Percentiles rank a stretch among this genome's conserved stretches.
These are phyloP conservation scores for Lichtheimia hyalospora DNA, from an alignment of 371 early-diverging fungal species.

Conservation along the genomic window DNA sequence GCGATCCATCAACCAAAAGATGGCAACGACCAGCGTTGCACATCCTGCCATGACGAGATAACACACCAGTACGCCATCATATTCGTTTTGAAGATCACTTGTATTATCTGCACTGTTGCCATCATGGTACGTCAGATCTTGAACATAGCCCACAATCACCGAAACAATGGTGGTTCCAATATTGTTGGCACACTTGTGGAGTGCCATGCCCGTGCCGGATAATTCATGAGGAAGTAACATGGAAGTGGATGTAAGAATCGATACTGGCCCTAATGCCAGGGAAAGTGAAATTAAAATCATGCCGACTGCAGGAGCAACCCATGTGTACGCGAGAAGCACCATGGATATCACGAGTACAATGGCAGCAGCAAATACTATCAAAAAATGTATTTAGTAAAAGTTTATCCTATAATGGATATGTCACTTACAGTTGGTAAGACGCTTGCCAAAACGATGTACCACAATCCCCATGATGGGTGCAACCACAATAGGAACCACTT, in stretches of 20 bases:
- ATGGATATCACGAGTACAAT: slow-evolving; percentile 33
- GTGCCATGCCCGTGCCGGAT: slow-evolving; percentile 49
- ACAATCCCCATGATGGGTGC: slow-evolving; percentile 55
- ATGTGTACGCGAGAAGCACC: slow-evolving; percentile 35
- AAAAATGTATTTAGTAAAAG: not conserved
- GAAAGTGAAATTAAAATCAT: slow-evolving; percentile 49
- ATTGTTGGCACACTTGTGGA: slow-evolving; percentile 49
- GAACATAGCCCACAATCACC: slow-evolving; percentile 49
- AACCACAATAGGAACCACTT: slow-evolving; percentile 50
- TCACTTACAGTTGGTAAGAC: slow-evolving; percentile 37
- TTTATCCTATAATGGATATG: not conserved
- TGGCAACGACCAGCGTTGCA: slow-evolving; percentile 19
- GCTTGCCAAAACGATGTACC: slow-evolving; percentile 51
- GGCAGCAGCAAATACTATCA: slow-evolving; percentile 31
- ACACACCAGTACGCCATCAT: slow-evolving; percentile 42
- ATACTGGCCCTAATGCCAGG: slow-evolving; percentile 45
- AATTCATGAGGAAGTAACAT: slow-evolving; percentile 40
- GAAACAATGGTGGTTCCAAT: slow-evolving; percentile 51
- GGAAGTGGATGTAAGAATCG: slow-evolving; percentile 38
- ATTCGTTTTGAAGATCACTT: slow-evolving; percentile 30
- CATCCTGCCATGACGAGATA: slow-evolving; percentile 32
- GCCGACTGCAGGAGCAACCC: slow-evolving; percentile 39
- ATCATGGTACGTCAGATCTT: slow-evolving; percentile 48
- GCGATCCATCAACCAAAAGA: slow-evolving; percentile 40
- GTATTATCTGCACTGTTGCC: slow-evolving; percentile 34